Evolutionary conservation across 225 moss, liverwort and hornwort species (phyloP), one percentile per base, ranked within the genome.

Genomic region (Lunularia cruciata): DNA sequence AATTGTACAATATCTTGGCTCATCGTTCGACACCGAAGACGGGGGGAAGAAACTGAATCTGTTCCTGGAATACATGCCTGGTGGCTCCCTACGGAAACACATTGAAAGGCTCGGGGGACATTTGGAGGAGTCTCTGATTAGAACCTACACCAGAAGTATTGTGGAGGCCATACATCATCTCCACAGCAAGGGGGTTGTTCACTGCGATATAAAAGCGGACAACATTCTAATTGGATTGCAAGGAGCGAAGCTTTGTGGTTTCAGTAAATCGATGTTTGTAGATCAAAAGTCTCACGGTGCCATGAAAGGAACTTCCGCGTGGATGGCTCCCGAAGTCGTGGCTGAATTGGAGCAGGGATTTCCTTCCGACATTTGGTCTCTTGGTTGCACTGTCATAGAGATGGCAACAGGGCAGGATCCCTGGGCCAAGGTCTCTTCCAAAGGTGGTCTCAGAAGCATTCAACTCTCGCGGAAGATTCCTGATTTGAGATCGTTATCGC

Each of bases 271-370:
- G 3, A 78, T 72, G 60, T 61, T 68, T 4, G 72, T 68, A 0
- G 60, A 60, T 56, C 43, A 67, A 4, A 13, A 43, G 14, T 16
- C 46, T 64, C 67, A 31, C 13, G 22, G 34, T 5, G 61, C 56
- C 42, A 75, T 82, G 77, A 72, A 78, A 46, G 82, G 78, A 0
- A 80, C 84, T 32, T 71, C 73, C 15, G 67, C 71, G 1, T 75
- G 77, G 81, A 81, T 77, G 81, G 84, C 77, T 15, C 77, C 84
- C 14, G 84, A 81, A 57, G 84, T 81, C 19, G 71, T 72, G 2
- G 71, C 70, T 7, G 66, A 71, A 35, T 33, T 74, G 55, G 75
- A 77, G 20, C 84, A 77, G 63, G 81, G 84, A 8, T 54, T 64
- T n/a, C 77, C 81, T 1, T 72, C 72, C 1, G 74, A 78, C 62